A percentile compares a stretch with the other conserved stretches of the same genome.
Conservation (phyloP, 805 yeast species). For the Candida glaebosa region DNA sequence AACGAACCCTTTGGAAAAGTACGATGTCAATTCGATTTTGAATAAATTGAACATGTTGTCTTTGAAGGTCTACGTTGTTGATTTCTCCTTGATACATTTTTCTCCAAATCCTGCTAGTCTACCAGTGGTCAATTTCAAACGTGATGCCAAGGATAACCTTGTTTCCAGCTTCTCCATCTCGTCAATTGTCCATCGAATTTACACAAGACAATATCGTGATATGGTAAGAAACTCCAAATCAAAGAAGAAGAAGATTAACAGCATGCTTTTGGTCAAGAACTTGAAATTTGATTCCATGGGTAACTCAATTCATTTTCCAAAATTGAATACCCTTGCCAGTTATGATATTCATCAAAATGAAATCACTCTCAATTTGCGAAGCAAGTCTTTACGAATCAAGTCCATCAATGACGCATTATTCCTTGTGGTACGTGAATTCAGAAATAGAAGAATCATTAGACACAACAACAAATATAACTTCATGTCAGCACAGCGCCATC, state of each 20-base stretch:
- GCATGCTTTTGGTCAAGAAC: conserved; percentile 28
- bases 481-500: neutral
- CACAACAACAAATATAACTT: conserved; percentile 23
- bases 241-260: conserved; percentile 15
- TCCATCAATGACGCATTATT: conserved; percentile 38
- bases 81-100: conserved; percentile 25
- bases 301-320: conserved; percentile 24
- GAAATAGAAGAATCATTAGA: conserved; percentile 24
- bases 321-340: conserved; percentile 21
- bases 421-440: conserved; percentile 28
- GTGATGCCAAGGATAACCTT: conserved; percentile 27
- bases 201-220: conserved; percentile 20
- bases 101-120: conserved; percentile 22
- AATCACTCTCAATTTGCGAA: conserved; percentile 19
- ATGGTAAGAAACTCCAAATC: conserved; percentile 9
- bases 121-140: conserved; percentile 13
- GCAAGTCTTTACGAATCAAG: conserved; percentile 24
- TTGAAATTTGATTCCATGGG: conserved; percentile 28
- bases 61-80: conserved; percentile 27
- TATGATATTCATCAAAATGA: conserved; percentile 22
- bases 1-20: conserved; percentile 4
- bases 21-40: conserved; percentile 4
- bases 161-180: conserved; percentile 19
- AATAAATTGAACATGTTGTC: conserved; percentile 17
- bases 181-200: conserved; percentile 24